Base-by-base conservation (phyloP, 2,329 filamentous ascomycete genomes). In the Claviceps maximensis region DNA sequence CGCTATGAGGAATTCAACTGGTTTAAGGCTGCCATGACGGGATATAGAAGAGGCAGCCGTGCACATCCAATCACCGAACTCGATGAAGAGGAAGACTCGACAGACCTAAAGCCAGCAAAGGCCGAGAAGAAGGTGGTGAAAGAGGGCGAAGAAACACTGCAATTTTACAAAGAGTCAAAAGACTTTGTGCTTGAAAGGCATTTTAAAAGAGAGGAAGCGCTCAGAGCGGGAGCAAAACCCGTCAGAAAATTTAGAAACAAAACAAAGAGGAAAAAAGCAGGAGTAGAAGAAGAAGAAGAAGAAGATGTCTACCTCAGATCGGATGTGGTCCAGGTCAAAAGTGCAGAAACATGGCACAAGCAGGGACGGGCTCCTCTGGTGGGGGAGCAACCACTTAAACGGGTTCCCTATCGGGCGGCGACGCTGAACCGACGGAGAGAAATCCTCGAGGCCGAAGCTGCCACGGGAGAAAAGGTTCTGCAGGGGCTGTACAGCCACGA, bases 321-420 rank as follows among this genome's bases (percentile, higher is more conserved):
- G 51, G 90, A 97, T 58, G 82, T 97, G 0, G 81, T 90, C 2
- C 76, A 79, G 41, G 95, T 94, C 65, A 90, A 95, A 67, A 94
- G 88, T 29, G 86, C 87, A 1, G 93, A 98, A 65, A 95, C 88
- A 1, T 98, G 93, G 93, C 93, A 97, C 65, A 96, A 96, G 65
- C 91, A 96, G 72, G 93, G 93, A 0, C 80, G 91, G 12, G 84
- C 83, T 27, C 82, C 93, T 3, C 77, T 79, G 27, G 63, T 74
- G 0, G 89, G 87, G 3, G 82, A 86, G 58, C 71, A 81, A 49
- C 87, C 93, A 0, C 70, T 96, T 55, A 98, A 98, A 66, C 77
- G 80, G 44, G 93, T 95, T 0, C 89, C 91, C 0, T 89, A 93
- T 64, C 86, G 93, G 44, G 93, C 89, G 17, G 91, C 95, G 3